Conservation (phyloP, 2,329 filamentous ascomycete genomes). For the Neobulgaria alba region DNA sequence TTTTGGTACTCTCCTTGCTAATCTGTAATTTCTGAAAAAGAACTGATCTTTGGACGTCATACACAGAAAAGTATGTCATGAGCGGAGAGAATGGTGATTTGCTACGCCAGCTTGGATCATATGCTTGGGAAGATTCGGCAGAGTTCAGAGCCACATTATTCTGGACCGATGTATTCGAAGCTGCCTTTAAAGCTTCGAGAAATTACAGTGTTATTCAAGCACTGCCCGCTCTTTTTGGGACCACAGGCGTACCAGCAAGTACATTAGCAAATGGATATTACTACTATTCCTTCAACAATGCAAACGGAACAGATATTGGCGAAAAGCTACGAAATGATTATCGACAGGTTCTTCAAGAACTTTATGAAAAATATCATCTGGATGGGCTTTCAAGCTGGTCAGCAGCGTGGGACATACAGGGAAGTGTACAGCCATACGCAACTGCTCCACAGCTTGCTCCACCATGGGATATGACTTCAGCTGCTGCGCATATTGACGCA, state of each 20-base stretch:
- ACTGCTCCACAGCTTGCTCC: neutral
- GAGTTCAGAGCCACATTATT: constrained; percentile 5
- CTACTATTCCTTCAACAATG: neutral
- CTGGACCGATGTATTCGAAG: constrained; percentile 1
- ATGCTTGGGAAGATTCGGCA: constrained; percentile 5
- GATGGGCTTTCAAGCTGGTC: neutral
- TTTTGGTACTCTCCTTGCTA: neutral
- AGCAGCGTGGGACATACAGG: neutral
- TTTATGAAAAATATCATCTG: neutral
- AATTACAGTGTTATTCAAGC: neutral
- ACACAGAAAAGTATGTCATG: neutral
- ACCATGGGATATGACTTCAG: neutral
- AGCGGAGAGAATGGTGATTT: neutral
- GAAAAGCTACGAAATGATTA: neutral
- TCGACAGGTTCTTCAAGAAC: neutral
- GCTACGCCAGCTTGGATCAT: neutral
- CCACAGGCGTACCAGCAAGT: neutral
- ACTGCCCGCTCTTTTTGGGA: neutral
- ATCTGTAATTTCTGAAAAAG: neutral
- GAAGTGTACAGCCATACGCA: neutral
- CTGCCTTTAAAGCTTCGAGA: neutral
- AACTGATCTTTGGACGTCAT: neutral
- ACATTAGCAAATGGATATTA: neutral
- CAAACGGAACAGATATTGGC: neutral
- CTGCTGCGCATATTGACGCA: neutral